A percentile compares a stretch with the other conserved stretches of the same genome.
Evolutionary conservation across 371 early-diverging fungal genomes (phyloP).

Genomic region (Apophysomyces elegans): DNA sequence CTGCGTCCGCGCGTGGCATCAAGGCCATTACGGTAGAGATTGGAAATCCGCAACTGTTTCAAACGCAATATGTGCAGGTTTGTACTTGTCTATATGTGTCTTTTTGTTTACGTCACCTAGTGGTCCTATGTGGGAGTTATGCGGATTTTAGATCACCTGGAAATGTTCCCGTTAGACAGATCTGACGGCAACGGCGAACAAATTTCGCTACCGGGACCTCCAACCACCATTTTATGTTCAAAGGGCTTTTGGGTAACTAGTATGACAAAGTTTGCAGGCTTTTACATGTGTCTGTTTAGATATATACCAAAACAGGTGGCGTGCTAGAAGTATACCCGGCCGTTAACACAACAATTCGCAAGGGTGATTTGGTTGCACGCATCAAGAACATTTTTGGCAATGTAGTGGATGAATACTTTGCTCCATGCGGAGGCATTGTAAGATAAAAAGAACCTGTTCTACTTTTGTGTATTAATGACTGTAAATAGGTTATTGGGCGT

Average conservation of each 20-base stretch:
- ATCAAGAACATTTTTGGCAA: slow-evolving; percentile 89
- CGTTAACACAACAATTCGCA: slow-evolving; percentile 80
- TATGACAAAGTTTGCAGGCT: slow-evolving; percentile 21
- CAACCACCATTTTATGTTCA: slow-evolving; percentile 32
- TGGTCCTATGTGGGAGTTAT: slow-evolving; percentile 38
- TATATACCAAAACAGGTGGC: slow-evolving; percentile 59
- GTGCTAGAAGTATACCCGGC: slow-evolving; percentile 79
- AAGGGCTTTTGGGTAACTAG: slow-evolving; percentile 50
- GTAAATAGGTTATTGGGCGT: slow-evolving; percentile 33
- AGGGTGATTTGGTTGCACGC: slow-evolving; percentile 83
- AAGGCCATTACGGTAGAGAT: slow-evolving; percentile 90
- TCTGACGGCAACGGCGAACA: slow-evolving; percentile 14
- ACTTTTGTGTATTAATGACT: too few relatives aligned
- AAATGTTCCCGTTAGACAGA: slow-evolving; percentile 28
- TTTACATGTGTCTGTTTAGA: slow-evolving; percentile 12
- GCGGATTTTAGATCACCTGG: slow-evolving; percentile 36
- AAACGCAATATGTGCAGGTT: slow-evolving; percentile 69
- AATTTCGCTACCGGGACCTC: slow-evolving; percentile 14
- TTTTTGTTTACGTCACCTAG: slow-evolving; percentile 17
- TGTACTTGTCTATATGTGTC: slow-evolving; percentile 18
- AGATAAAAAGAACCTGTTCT: slow-evolving; percentile 45
- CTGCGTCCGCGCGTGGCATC: slow-evolving; percentile 79
- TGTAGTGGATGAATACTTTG: slow-evolving; percentile 79
- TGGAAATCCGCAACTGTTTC: slow-evolving; percentile 78
- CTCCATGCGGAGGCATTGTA: slow-evolving; percentile 78